Conservation (phyloP, 352 stramenopile species). For the Phytopythium aichiense region DNA sequence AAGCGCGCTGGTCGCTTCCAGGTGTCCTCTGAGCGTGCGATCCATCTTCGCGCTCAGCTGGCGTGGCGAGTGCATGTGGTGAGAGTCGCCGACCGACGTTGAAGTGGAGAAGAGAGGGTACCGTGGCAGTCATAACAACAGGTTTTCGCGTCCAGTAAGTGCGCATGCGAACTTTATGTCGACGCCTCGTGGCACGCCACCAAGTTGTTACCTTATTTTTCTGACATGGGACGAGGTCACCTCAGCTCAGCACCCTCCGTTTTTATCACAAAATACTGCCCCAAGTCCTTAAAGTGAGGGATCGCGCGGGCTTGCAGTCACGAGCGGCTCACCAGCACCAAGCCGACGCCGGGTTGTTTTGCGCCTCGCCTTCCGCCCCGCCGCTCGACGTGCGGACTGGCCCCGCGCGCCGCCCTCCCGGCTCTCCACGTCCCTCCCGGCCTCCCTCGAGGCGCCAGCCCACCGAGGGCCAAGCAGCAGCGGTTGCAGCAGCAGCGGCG, state of each 20-base stretch:
- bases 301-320: background rate
- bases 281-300: background rate
- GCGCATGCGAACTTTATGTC: constrained; percentile 3
- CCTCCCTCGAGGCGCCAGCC: no score
- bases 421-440: no score
- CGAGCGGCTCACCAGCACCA: background rate
- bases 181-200: background rate
- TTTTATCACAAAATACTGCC: no score
- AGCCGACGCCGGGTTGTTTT: background rate
- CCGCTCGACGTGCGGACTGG: background rate
- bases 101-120: background rate
- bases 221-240: no score
- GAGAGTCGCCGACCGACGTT: background rate
- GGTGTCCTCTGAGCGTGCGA: no score
- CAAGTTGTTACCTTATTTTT: background rate
- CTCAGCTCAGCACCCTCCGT: no score
- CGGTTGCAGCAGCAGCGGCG: background rate
- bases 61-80: no score
- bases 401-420: background rate
- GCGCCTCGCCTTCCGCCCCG: background rate
- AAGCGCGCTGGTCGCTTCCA: background rate
- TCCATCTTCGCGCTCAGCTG: background rate
- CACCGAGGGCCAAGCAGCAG: background rate
- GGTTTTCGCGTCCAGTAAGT: background rate
- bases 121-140: background rate